Conservation (phyloP, 495 filamentous ascomycete species). For the Rhypophila decipiens region DNA sequence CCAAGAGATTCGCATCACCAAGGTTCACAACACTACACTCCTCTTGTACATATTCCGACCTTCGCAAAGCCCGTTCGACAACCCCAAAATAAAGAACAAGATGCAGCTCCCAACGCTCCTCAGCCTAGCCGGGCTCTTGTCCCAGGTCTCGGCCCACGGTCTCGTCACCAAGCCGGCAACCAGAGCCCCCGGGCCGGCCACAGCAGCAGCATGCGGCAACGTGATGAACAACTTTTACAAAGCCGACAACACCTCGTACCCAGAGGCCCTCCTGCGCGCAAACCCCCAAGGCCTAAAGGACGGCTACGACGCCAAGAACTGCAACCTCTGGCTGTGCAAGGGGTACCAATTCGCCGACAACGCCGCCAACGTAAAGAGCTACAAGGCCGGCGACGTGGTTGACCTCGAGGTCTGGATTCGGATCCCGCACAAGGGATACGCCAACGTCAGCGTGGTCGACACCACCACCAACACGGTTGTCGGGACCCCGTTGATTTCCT, state of each 20-base stretch:
- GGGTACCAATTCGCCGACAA: constrained; percentile 69
- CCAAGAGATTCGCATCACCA: too few relatives aligned
- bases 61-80: neutral
- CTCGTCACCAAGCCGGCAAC: constrained; percentile 52
- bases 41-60: neutral
- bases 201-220: constrained; percentile 54
- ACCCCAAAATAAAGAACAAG: neutral
- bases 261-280: constrained; percentile 59
- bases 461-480: constrained; percentile 55
- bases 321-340: constrained; percentile 65
- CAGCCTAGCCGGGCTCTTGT: constrained; percentile 41
- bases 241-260: constrained; percentile 60
- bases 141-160: constrained; percentile 55
- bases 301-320: constrained; percentile 52
- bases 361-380: constrained; percentile 55
- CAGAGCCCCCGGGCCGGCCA: constrained; percentile 55
- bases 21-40: neutral
- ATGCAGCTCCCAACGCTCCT: constrained; percentile 16
- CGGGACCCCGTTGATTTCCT: constrained; percentile 46
- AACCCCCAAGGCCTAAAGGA: constrained; percentile 40
- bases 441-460: constrained; percentile 66
- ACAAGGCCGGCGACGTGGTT: constrained; percentile 54
- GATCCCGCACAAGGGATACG: constrained; percentile 58
- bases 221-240: constrained; percentile 55
- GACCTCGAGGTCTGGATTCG: constrained; percentile 53